Conservation (phyloP, 768 basidiomycete species). For the button mushroom (Agaricus bisporus) region DNA sequence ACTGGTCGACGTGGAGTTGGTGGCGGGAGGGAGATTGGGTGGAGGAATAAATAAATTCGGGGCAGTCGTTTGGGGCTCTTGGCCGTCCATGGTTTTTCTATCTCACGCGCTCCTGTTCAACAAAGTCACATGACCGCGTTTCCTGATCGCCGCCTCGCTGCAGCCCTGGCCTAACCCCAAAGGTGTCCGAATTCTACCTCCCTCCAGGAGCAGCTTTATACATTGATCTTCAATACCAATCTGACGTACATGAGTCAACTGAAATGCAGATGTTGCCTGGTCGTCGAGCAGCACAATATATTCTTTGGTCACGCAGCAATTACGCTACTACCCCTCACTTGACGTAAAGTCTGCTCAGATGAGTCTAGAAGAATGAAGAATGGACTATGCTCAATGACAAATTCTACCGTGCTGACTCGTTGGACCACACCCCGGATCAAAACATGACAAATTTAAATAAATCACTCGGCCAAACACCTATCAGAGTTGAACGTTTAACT, state of each 20-base stretch:
- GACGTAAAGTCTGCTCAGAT: no score
- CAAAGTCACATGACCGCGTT: conserved; percentile 41
- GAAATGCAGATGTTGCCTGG: no score
- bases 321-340: no score
- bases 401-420: no score
- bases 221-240: not conserved
- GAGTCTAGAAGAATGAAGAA: no score
- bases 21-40: not conserved
- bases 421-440: not conserved
- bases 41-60: conserved; percentile 23
- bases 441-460: not conserved
- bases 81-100: conserved; percentile 23
- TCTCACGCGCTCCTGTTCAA: conserved; percentile 35
- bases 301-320: no score
- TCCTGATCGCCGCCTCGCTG: conserved; percentile 4
- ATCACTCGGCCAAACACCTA: not conserved
- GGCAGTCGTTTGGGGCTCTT: conserved; percentile 9
- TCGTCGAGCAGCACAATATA: no score
- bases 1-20: conserved; percentile 7
- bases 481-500: not conserved
- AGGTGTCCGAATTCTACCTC: not conserved
- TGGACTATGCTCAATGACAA: no score
- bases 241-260: not conserved
- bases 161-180: not conserved
- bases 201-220: no score